Conservation (phyloP, 768 basidiomycete genomes). For the Termitomyces sp. region DNA sequence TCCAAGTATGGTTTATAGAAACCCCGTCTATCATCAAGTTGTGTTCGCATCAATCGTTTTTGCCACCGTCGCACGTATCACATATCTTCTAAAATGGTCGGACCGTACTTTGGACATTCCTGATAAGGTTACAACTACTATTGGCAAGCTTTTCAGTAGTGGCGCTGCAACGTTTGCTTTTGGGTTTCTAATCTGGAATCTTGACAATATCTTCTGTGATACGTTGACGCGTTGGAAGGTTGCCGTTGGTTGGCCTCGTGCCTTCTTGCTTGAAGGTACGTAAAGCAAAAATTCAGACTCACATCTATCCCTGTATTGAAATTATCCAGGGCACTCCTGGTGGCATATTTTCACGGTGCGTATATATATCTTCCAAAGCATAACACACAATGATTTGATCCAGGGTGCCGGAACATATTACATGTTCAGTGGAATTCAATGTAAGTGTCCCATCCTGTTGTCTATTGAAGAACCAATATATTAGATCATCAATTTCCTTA, state of each 20-base stretch:
- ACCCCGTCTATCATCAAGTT: constrained; percentile 77
- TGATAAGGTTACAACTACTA: constrained; percentile 30
- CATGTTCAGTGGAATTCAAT: constrained; percentile 49
- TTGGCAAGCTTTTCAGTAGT: constrained; percentile 40
- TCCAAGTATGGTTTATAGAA: constrained; percentile 56
- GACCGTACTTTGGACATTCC: constrained; percentile 35
- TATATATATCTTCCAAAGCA: neutral
- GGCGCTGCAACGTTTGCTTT: constrained; percentile 54
- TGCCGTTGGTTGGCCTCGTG: constrained; percentile 54
- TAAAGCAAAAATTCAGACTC: neutral
- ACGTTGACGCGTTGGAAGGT: constrained; percentile 51
- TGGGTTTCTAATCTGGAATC: constrained; percentile 74
- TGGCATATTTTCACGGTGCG: constrained; percentile 67
- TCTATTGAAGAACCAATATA: neutral
- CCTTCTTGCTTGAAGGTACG: constrained; percentile 61
- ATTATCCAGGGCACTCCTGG: constrained; percentile 56
- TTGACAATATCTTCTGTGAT: constrained; percentile 75
- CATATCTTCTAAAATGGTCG: constrained; percentile 46
- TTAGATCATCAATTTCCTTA: constrained; percentile 11
- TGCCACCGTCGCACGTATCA: constrained; percentile 38
- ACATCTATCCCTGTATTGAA: neutral
- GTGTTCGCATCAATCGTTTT: constrained; percentile 63
- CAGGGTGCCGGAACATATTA: constrained; percentile 47
- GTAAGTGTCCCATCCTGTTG: constrained; percentile 24
- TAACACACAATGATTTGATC: neutral